Percentiles rank a stretch among this genome's conserved stretches.
Conservation (phyloP, 148 eudicot genomes). For the Rheum nobile region DNA sequence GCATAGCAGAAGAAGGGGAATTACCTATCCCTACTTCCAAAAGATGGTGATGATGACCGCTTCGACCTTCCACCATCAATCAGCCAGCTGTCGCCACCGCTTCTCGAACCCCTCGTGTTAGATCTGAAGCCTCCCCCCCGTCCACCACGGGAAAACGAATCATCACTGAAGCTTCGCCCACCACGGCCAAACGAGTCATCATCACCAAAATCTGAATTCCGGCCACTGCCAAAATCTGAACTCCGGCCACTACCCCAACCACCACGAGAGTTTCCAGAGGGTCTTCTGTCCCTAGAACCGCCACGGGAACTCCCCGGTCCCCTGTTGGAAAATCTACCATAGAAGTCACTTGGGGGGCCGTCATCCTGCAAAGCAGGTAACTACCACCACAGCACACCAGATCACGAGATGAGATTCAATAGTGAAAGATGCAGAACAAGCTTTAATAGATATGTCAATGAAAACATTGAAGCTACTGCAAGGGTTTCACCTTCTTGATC, state of each 20-base stretch:
- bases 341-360: conserved; percentile 67
- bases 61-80: conserved; percentile 41
- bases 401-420: not conserved
- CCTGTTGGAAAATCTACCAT: conserved; percentile 67
- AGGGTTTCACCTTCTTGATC: conserved; percentile 50
- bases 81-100: conserved; percentile 60
- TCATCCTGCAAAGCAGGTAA: conserved; percentile 95
- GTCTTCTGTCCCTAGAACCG: conserved; percentile 18
- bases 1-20: not conserved
- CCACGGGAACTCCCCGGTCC: conserved; percentile 36
- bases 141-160: conserved; percentile 33
- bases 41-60: conserved; percentile 50
- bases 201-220: conserved; percentile 22
- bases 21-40: conserved; percentile 74
- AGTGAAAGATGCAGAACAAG: not conserved
- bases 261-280: conserved; percentile 44
- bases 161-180: conserved; percentile 30
- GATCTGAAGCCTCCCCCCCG: conserved; percentile 19
- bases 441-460: not conserved
- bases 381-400: conserved; percentile 29
- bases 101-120: conserved; percentile 41
- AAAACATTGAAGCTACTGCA: not conserved
- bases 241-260: conserved; percentile 40
- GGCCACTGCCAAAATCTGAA: conserved; percentile 21
- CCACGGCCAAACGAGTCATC: conserved; percentile 29